Evolutionary conservation across 2,329 filamentous ascomycete species (phyloP).

Genomic region (Herpomyces periplanetae): DNA sequence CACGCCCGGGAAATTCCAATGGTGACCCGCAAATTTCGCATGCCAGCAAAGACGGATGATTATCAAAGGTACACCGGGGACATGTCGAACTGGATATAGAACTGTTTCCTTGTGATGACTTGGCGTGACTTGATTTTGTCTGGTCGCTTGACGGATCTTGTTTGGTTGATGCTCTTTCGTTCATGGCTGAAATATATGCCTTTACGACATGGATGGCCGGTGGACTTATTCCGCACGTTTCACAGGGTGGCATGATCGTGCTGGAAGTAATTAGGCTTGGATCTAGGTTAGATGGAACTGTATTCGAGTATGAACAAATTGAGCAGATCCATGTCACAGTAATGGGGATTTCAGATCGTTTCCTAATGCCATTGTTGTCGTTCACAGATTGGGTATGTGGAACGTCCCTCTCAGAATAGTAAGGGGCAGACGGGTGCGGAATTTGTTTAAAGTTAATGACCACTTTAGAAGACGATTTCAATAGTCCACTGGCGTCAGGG

Average conservation of each 20-base stretch:
- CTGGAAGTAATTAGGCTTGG: constrained; percentile 35
- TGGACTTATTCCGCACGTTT: constrained; percentile 78
- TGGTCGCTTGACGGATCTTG: constrained; percentile 5
- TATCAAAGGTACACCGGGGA: constrained; percentile 64
- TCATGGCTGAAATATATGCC: constrained; percentile 36
- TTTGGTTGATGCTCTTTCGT: constrained; percentile 11
- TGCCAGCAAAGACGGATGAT: constrained; percentile 43
- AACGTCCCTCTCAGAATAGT: constrained; percentile 7
- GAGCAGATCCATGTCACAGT: constrained; percentile 71
- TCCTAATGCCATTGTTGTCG: constrained; percentile 10
- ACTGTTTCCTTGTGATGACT: constrained; percentile 3
- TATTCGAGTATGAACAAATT: constrained; percentile 80
- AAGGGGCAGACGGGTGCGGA: constrained; percentile 6
- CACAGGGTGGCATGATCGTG: constrained; percentile 44
- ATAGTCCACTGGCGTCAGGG: constrained; percentile 1
- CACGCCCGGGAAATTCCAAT: constrained; percentile 20
- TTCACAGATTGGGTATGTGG: constrained; percentile 8
- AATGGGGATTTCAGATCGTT: constrained; percentile 7
- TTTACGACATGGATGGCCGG: constrained; percentile 45
- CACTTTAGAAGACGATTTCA: constrained; percentile 80
- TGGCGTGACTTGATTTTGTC: constrained; percentile 12
- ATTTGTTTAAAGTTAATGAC: constrained; percentile 6
- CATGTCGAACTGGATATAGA: constrained; percentile 12
- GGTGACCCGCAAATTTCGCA: constrained; percentile 75
- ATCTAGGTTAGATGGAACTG: constrained; percentile 72